phyloP scores from a whole-genome alignment of 371 early-diverging fungal genomes.

The Sporodiniella umbellata region DNA sequence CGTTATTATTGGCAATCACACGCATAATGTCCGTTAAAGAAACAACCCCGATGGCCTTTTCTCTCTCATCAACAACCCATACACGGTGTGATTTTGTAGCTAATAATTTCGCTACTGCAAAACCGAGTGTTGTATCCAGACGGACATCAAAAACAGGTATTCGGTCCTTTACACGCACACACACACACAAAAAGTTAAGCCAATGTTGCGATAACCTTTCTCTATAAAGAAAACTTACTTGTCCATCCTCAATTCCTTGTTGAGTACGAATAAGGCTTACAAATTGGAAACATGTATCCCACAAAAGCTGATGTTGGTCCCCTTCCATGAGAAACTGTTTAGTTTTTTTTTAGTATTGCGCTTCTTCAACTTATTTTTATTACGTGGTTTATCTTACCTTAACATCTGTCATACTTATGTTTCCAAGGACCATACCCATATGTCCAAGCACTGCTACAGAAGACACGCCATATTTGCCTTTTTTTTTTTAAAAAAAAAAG shows the following conservation, averaged over 20 bases:
- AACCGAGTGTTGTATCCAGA: conserved; percentile 64
- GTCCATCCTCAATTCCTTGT: conserved; percentile 54
- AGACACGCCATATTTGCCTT: conserved; percentile 56
- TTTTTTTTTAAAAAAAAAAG: not conserved
- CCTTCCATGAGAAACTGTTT: conserved; percentile 38
- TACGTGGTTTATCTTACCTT: conserved; percentile 26
- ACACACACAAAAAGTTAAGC: not conserved
- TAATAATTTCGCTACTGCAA: conserved; percentile 70
- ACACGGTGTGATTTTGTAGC: conserved; percentile 83
- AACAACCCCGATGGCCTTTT: conserved; percentile 60
- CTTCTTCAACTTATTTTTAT: not conserved
- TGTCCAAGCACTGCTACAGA: conserved; percentile 61
- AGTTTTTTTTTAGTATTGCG: not conserved
- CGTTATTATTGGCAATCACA: conserved; percentile 39
- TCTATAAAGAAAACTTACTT: conserved; percentile 17
- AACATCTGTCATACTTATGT: conserved; percentile 71
- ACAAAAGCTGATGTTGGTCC: conserved; percentile 41
- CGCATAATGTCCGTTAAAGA: conserved; percentile 74
- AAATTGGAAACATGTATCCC: conserved; percentile 57
- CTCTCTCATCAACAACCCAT: conserved; percentile 69
- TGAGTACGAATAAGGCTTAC: conserved; percentile 45
- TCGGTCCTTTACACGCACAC: conserved; percentile 46
- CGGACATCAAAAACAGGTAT: conserved; percentile 79
- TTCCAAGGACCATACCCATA: conserved; percentile 61
- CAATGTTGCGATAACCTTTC: not conserved